phyloP scores from a whole-genome alignment of 1,284 basidiomycete genomes.

The Kwoniella shivajii region DNA sequence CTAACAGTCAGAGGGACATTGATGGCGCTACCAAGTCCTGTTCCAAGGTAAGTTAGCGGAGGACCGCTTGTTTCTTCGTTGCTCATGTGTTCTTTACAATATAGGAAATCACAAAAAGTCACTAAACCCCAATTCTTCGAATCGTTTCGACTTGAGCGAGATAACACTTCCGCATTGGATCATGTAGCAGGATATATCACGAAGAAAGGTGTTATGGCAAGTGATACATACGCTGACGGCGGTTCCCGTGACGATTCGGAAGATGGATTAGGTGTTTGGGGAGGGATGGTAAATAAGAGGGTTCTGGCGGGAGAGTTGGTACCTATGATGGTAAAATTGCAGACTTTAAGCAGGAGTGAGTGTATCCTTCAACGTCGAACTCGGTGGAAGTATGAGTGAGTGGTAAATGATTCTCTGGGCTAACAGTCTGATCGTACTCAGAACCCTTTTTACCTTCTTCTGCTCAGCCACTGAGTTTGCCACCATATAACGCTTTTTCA shows the following conservation, averaged over 20 bases:
- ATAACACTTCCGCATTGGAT: constrained; percentile 45
- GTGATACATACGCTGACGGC: constrained; percentile 15
- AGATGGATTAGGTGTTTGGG: constrained; percentile 28
- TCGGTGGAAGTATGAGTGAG: neutral
- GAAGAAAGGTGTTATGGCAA: constrained; percentile 31
- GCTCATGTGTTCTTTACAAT: neutral
- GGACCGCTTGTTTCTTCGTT: neutral
- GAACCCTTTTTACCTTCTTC: constrained; percentile 39
- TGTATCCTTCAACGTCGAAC: neutral
- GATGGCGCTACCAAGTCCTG: constrained; percentile 82
- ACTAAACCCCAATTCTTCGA: constrained; percentile 59
- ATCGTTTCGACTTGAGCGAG: constrained; percentile 42
- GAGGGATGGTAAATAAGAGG: constrained; percentile 35
- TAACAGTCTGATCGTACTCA: constrained; percentile 18
- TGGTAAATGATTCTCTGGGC: neutral
- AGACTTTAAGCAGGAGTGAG: constrained; percentile 25
- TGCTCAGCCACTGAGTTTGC: constrained; percentile 33
- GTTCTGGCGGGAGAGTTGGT: constrained; percentile 45
- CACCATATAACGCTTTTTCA: constrained; percentile 16
- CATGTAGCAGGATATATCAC: constrained; percentile 41
- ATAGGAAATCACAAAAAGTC: constrained; percentile 62
- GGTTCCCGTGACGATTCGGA: neutral
- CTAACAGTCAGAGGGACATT: constrained; percentile 74
- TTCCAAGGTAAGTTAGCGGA: constrained; percentile 60
- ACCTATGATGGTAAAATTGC: constrained; percentile 52